Evolutionary conservation across 805 yeast genomes (phyloP).

Genomic region (Metschnikowia cubensis): DNA sequence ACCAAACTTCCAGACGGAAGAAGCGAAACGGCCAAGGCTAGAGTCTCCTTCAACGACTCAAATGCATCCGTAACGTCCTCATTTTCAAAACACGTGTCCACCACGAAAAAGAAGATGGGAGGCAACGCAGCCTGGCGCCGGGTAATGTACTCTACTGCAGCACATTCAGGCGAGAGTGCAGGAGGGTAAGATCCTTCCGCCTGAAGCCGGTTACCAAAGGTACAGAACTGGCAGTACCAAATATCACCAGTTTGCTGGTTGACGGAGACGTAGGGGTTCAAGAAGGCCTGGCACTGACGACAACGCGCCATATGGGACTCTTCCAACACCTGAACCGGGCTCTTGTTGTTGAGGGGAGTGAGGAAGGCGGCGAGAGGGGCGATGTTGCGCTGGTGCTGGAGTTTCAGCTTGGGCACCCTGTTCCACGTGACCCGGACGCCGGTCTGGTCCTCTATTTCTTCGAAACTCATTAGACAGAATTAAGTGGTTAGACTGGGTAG

Average conservation of each 20-base stretch:
- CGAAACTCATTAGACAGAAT: conserved; percentile 37
- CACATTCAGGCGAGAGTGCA: conserved; percentile 17
- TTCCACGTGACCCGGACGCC: conserved; percentile 80
- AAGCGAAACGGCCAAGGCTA: conserved; percentile 41
- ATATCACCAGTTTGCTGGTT: conserved; percentile 21
- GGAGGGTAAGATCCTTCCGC: conserved; percentile 35
- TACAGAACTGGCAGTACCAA: conserved; percentile 61
- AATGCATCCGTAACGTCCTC: conserved; percentile 45
- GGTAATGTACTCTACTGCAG: conserved; percentile 52
- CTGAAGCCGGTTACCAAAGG: conserved; percentile 38
- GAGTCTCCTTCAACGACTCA: conserved; percentile 46
- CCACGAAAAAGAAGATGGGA: conserved; percentile 49
- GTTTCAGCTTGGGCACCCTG: conserved; percentile 50
- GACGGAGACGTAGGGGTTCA: conserved; percentile 49
- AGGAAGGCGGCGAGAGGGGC: conserved; percentile 56
- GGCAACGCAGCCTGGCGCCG: conserved; percentile 39
- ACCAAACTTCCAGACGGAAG: conserved; percentile 54
- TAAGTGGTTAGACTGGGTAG: too few species aligned
- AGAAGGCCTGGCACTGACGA: conserved; percentile 50
- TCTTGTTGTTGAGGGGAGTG: conserved; percentile 53
- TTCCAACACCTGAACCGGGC: conserved; percentile 32
- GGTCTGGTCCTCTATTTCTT: conserved; percentile 61
- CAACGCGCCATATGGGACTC: conserved; percentile 44
- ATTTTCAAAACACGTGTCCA: conserved; percentile 52
- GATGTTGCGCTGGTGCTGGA: conserved; percentile 48